Conservation (phyloP, 1,139 yeast genomes). For the Kodamaea alishanica region DNA sequence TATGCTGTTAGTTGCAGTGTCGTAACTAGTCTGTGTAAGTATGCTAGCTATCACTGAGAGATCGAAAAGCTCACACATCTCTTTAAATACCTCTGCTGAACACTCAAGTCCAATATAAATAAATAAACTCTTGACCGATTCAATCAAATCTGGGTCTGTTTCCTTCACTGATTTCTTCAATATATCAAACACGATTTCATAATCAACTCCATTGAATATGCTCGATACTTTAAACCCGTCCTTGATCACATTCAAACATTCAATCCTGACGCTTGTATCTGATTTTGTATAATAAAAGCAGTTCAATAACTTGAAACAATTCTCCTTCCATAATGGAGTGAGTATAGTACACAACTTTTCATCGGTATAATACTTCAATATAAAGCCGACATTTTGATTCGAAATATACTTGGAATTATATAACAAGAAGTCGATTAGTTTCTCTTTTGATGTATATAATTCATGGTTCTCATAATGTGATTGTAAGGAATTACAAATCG, state of each 20-base stretch:
- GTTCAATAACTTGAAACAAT: conserved; percentile 42
- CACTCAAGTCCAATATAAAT: conserved; percentile 24
- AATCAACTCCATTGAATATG: conserved; percentile 23
- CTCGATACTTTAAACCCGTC: conserved; percentile 41
- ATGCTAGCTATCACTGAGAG: too few relatives aligned
- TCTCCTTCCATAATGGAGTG: conserved; percentile 51
- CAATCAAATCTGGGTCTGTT: conserved; percentile 32
- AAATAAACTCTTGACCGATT: conserved; percentile 31
- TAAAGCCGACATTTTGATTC: conserved; percentile 33
- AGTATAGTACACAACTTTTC: conserved; percentile 53
- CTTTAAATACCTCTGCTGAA: conserved; percentile 23
- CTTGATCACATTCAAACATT: conserved; percentile 41
- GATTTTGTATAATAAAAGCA: conserved; percentile 37
- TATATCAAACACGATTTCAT: conserved; percentile 30
- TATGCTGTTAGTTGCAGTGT: too few relatives aligned
- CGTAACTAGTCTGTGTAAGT: too few relatives aligned
- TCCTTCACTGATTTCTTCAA: conserved; percentile 26
- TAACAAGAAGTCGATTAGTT: conserved; percentile 43
- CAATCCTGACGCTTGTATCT: conserved; percentile 30
- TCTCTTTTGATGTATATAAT: conserved; percentile 44
- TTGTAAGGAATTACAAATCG: conserved; percentile 37
- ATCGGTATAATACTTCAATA: conserved; percentile 46
- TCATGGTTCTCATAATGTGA: conserved; percentile 32
- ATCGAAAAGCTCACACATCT: conserved; percentile 16
- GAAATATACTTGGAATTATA: conserved; percentile 35